phyloP scores from a whole-genome alignment of 305 asterid genomes.

The Fraxinus nigra region DNA sequence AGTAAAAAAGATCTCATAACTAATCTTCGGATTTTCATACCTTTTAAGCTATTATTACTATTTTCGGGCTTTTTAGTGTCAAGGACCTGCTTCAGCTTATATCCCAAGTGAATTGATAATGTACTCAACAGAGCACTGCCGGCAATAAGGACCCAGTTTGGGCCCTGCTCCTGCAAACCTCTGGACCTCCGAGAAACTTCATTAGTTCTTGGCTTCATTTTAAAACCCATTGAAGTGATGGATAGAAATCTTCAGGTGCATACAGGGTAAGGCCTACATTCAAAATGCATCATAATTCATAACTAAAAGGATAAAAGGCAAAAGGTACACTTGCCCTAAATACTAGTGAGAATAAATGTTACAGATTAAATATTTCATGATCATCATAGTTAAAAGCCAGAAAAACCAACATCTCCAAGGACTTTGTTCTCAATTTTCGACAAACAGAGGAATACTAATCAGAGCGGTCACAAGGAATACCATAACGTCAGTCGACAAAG shows the following conservation, averaged over 20 bases:
- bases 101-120: constrained; percentile 46
- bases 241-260: constrained; percentile 1
- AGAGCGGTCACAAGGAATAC: neutral
- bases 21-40: constrained; percentile 18
- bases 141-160: constrained; percentile 53
- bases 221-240: constrained; percentile 14
- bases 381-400: neutral
- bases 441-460: neutral
- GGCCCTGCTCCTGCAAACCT: constrained; percentile 33
- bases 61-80: constrained; percentile 34
- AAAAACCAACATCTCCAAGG: neutral
- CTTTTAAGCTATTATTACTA: constrained; percentile 30
- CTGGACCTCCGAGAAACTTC: constrained; percentile 32
- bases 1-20: neutral
- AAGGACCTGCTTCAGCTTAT: constrained; percentile 45
- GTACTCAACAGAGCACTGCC: constrained; percentile 55
- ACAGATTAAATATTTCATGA: neutral
- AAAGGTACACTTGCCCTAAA: neutral
- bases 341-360: neutral
- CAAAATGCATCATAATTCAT: neutral
- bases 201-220: constrained; percentile 39
- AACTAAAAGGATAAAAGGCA: neutral
- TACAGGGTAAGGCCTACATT: neutral
- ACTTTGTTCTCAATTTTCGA: neutral
- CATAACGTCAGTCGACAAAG: neutral